Evolutionary conservation across 495 filamentous ascomycete species (phyloP).

Genomic region (Neurospora sp.): DNA sequence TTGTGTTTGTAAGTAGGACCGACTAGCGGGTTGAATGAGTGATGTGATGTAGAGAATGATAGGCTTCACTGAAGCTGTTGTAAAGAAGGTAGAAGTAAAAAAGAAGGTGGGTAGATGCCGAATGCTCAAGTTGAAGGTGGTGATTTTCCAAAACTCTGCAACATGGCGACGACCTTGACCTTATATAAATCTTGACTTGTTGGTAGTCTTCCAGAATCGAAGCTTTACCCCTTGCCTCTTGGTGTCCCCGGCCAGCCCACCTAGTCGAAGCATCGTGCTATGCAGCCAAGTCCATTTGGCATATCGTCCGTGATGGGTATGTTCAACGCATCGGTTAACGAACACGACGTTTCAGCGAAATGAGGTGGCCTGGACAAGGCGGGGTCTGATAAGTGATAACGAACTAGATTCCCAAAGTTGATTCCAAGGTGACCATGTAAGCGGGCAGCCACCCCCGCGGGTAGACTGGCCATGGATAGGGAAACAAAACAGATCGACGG

Average conservation of each 20-base stretch:
- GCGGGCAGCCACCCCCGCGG: neutral
- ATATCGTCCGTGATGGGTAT: neutral
- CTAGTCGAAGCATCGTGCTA: neutral
- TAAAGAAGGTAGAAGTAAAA: conserved; percentile 11
- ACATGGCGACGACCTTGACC: neutral
- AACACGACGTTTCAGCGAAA: conserved; percentile 14
- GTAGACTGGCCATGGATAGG: neutral
- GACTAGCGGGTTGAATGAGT: conserved; percentile 1
- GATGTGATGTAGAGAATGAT: conserved; percentile 14
- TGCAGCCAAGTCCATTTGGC: neutral
- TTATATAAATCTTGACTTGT: neutral
- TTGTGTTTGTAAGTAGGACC: neutral
- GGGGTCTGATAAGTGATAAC: neutral
- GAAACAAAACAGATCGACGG: neutral
- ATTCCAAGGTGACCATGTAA: neutral
- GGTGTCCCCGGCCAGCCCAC: neutral
- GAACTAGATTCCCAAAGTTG: neutral
- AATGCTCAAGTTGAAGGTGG: conserved; percentile 4
- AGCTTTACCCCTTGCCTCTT: neutral
- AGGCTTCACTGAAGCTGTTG: conserved; percentile 22
- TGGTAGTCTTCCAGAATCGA: neutral
- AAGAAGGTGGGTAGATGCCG: conserved; percentile 12
- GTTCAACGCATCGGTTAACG: neutral
- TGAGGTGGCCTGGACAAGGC: conserved; percentile 4
- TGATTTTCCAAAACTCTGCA: conserved; percentile 5